A percentile compares a stretch with the other conserved stretches of the same genome.
Conservation (phyloP, 768 basidiomycete genomes). For the Amanita muscaria region DNA sequence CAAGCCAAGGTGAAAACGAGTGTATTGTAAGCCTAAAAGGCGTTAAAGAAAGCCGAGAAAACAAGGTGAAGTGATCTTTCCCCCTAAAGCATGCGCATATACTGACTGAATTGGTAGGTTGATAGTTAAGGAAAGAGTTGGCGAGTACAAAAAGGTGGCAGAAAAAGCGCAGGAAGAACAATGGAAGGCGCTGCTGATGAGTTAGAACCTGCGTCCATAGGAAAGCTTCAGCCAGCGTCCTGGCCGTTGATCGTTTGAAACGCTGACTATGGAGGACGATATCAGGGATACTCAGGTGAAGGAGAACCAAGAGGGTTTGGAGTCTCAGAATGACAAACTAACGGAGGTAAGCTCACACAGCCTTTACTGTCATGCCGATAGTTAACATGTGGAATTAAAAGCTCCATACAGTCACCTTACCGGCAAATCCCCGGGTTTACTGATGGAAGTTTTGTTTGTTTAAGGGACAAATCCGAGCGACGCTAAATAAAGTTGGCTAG, state of each 20-base stretch:
- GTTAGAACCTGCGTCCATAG: constrained; percentile 28
- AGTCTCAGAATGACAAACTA: constrained; percentile 39
- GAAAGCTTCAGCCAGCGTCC: constrained; percentile 68
- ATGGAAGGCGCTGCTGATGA: constrained; percentile 46
- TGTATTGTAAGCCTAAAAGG: constrained; percentile 79
- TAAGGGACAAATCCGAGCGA: no score
- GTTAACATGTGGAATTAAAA: constrained; percentile 16
- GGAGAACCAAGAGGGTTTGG: constrained; percentile 56
- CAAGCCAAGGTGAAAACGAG: constrained; percentile 70
- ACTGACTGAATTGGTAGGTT: no score
- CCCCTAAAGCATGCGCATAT: not conserved
- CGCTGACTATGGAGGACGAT: constrained; percentile 69
- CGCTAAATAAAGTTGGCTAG: no score
- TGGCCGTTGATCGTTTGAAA: constrained; percentile 74
- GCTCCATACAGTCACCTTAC: no score
- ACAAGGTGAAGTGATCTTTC: constrained; percentile 42
- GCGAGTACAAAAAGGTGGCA: constrained; percentile 57
- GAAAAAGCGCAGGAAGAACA: constrained; percentile 78
- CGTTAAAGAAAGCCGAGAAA: constrained; percentile 85
- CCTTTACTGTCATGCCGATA: no score
- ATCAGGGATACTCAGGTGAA: constrained; percentile 53
- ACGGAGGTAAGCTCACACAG: constrained; percentile 37
- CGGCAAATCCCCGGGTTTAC: no score
- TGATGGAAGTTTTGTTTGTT: no score
- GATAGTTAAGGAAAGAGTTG: constrained; percentile 59